Percentiles rank a stretch among this genome's conserved stretches.
These are phyloP conservation scores for Cyberlindnera meyerae DNA, from an alignment of 805 yeast species.

Conservation along the genomic window DNA sequence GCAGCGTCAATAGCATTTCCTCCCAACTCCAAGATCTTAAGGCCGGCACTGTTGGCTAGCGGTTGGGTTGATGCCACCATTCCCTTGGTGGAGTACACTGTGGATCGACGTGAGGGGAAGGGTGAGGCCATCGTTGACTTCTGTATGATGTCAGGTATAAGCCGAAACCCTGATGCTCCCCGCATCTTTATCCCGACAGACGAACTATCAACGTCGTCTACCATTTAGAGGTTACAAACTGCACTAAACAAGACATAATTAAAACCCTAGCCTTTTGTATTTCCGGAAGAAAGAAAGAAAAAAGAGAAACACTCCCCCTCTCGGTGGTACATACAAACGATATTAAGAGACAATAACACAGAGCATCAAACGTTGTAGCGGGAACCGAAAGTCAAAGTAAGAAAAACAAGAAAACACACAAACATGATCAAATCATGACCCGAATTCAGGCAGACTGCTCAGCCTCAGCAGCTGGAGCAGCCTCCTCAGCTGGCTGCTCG, in stretches of 20 bases:
- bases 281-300: too few relatives aligned
- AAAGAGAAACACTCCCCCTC: too few relatives aligned
- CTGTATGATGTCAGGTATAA: too few relatives aligned
- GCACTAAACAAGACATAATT: too few relatives aligned
- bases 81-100: conserved; percentile 68
- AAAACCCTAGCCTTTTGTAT: too few relatives aligned
- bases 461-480: conserved; percentile 12
- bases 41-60: conserved; percentile 69
- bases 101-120: conserved; percentile 61
- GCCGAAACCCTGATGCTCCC: too few relatives aligned
- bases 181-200: too few relatives aligned
- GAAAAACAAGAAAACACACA: not conserved
- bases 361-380: not conserved
- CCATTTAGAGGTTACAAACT: too few relatives aligned
- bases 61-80: conserved; percentile 76
- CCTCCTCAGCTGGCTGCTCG: conserved; percentile 15
- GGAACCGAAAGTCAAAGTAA: not conserved
- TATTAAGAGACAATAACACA: too few relatives aligned
- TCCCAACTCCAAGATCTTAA: conserved; percentile 58
- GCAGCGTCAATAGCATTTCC: conserved; percentile 71
- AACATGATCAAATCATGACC: not conserved
- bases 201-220: too few relatives aligned
- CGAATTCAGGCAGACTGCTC: conserved; percentile 12
- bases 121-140: conserved; percentile 9
- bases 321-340: too few relatives aligned